Conservation (phyloP, 768 basidiomycete genomes). For the Tricholoma sp. region DNA sequence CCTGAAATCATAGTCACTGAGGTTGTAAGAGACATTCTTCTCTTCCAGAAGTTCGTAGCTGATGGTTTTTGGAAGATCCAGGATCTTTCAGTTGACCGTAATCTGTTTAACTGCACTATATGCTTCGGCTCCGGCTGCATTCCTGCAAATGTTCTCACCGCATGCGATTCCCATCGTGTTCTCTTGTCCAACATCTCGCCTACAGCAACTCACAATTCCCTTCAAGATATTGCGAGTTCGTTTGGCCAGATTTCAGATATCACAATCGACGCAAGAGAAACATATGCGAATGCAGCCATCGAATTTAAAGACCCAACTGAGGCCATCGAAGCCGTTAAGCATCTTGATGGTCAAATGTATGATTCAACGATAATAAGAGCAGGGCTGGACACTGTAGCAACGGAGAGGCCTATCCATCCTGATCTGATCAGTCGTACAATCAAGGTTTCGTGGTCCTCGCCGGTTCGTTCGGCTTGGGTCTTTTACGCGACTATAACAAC, state of each 20-base stretch:
- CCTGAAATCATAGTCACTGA: background rate
- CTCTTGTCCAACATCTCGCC: conserved; percentile 37
- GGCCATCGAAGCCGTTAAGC: conserved; percentile 28
- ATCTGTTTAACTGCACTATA: conserved; percentile 22
- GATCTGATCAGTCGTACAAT: conserved; percentile 22
- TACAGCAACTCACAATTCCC: conserved; percentile 20
- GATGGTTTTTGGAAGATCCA: background rate
- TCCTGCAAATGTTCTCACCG: conserved; percentile 26
- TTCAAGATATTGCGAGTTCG: conserved; percentile 23
- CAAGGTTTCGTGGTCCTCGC: conserved; percentile 41
- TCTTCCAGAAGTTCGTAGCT: background rate
- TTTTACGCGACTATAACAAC: conserved; percentile 36
- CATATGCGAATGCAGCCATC: conserved; percentile 13
- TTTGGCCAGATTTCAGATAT: conserved; percentile 26
- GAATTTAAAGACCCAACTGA: conserved; percentile 24
- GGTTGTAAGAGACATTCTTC: background rate
- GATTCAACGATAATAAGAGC: conserved; percentile 21
- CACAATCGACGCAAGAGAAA: conserved; percentile 16
- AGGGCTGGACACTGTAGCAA: conserved; percentile 19
- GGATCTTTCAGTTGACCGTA: conserved; percentile 14
- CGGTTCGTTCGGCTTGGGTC: conserved; percentile 39
- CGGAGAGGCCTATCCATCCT: conserved; percentile 7
- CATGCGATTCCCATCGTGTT: conserved; percentile 29
- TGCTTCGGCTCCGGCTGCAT: conserved; percentile 24
- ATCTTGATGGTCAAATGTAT: conserved; percentile 27